Percentiles rank a stretch among this genome's conserved stretches.
Conservation (phyloP, 441 rosid genomes). For the Biscutella laevigata region DNA sequence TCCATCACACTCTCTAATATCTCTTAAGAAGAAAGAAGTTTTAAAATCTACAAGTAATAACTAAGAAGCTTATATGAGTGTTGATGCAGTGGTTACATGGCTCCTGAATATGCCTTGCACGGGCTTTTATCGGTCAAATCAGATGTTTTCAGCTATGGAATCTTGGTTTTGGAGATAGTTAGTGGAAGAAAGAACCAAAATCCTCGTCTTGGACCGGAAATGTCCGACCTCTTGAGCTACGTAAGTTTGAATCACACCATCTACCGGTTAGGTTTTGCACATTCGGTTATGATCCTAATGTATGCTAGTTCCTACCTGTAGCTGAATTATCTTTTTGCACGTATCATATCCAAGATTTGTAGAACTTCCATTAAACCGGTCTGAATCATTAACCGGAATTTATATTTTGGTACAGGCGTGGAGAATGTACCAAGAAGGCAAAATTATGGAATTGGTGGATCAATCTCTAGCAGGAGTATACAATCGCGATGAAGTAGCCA, state of each 20-base stretch:
- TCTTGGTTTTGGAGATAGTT: conserved; percentile 69
- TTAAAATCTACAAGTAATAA: too few species aligned
- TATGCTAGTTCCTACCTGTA: too few species aligned
- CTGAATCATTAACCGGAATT: neutral
- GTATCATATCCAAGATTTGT: too few species aligned
- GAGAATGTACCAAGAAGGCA: conserved; percentile 49
- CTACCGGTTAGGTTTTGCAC: neutral
- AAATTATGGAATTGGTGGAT: conserved; percentile 56
- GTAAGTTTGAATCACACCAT: conserved; percentile 44
- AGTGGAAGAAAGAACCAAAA: conserved; percentile 75
- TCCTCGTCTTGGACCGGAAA: conserved; percentile 36
- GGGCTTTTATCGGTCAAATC: conserved; percentile 72
- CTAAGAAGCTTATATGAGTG: neutral
- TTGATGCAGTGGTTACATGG: conserved; percentile 78
- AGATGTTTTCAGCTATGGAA: conserved; percentile 81
- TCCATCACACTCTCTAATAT: neutral
- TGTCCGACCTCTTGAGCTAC: conserved; percentile 57
- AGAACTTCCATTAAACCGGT: neutral
- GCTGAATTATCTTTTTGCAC: too few species aligned
- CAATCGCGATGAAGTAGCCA: conserved; percentile 61
- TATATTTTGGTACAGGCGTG: conserved; percentile 43
- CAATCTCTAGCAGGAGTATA: conserved; percentile 40
- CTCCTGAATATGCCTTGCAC: conserved; percentile 80
- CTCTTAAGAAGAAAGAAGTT: neutral
- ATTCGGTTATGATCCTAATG: neutral